phyloP scores from a whole-genome alignment of 257 asterid genomes.

The Striga asiatica region DNA sequence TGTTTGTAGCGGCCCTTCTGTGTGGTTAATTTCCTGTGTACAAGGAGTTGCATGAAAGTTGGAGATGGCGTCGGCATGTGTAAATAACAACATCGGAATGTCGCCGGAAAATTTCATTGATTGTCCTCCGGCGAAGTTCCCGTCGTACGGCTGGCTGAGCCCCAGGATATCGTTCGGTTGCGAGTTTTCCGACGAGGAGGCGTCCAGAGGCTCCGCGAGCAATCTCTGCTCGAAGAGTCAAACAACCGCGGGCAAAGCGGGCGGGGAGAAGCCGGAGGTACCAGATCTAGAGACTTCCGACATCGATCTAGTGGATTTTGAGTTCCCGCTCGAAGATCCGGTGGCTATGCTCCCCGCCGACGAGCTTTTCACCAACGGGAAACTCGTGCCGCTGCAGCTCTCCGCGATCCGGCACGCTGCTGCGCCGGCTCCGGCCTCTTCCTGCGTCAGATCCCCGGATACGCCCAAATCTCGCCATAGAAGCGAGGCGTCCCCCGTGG shows the following conservation, averaged over 20 bases:
- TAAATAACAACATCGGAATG: slow-evolving; percentile 42
- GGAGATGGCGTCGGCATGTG: slow-evolving; percentile 70
- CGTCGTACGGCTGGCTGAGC: slow-evolving; percentile 46
- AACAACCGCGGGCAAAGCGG: slow-evolving; percentile 17
- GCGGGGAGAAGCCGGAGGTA: slow-evolving; percentile 18
- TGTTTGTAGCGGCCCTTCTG: too few relatives aligned
- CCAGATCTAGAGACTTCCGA: slow-evolving; percentile 51
- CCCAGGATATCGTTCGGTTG: slow-evolving; percentile 38
- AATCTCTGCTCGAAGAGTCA: slow-evolving; percentile 20
- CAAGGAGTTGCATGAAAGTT: slow-evolving; percentile 29
- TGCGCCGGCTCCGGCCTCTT: slow-evolving; percentile 16
- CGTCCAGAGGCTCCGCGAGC: slow-evolving; percentile 16
- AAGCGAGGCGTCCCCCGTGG: slow-evolving; percentile 39
- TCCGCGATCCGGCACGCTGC: slow-evolving; percentile 31
- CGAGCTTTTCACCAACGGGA: slow-evolving; percentile 83
- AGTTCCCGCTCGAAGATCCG: slow-evolving; percentile 85
- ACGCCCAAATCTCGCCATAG: slow-evolving; percentile 34
- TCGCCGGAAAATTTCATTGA: slow-evolving; percentile 47
- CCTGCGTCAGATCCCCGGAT: slow-evolving; percentile 36
- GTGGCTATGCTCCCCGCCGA: slow-evolving; percentile 85
- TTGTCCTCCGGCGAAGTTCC: slow-evolving; percentile 36
- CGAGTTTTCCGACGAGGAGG: slow-evolving; percentile 26
- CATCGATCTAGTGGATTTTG: slow-evolving; percentile 49
- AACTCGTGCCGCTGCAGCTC: slow-evolving; percentile 69
- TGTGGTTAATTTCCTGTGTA: too few relatives aligned